These are phyloP conservation scores for Nicotiana attenuata DNA, from an alignment of 257 asterid genomes.

Conservation along the genomic window DNA sequence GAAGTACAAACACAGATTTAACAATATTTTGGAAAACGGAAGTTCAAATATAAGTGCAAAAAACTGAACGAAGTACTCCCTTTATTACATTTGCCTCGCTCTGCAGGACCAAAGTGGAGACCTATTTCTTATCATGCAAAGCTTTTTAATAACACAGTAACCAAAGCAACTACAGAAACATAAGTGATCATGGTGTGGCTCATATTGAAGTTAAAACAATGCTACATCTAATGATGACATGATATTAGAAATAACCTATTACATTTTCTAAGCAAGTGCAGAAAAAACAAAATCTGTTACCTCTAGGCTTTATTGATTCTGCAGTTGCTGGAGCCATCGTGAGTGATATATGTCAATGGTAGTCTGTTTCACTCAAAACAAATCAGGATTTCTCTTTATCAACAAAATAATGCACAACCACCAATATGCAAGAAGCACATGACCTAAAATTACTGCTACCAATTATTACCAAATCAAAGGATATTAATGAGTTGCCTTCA, in stretches of 20 bases:
- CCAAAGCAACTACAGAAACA: not conserved
- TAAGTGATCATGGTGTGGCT: not conserved
- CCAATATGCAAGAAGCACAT: not conserved
- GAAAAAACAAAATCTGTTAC: not conserved
- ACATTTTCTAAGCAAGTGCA: not conserved
- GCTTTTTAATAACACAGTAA: not conserved
- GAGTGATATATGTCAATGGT: not conserved
- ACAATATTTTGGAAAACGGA: too few relatives aligned
- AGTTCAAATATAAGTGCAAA: not conserved
- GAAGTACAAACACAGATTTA: not conserved
- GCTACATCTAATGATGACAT: too few relatives aligned
- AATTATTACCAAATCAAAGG: not conserved
- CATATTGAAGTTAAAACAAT: not conserved
- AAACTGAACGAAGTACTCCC: not conserved
- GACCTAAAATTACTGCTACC: not conserved
- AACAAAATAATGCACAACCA: not conserved
- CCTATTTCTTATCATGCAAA: not conserved
- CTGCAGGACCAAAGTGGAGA: not conserved
- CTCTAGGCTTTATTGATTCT: slow-evolving; percentile 8
- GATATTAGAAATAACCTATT: not conserved
- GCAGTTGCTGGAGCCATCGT: slow-evolving; percentile 7
- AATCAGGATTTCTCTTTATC: slow-evolving; percentile 5
- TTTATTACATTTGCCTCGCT: not conserved
- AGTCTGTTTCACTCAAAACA: slow-evolving; percentile 12
- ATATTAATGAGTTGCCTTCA: not conserved